These are phyloP conservation scores for Colletotrichum nymphaeae DNA, from an alignment of 2,329 filamentous ascomycete species.

Conservation along the genomic window DNA sequence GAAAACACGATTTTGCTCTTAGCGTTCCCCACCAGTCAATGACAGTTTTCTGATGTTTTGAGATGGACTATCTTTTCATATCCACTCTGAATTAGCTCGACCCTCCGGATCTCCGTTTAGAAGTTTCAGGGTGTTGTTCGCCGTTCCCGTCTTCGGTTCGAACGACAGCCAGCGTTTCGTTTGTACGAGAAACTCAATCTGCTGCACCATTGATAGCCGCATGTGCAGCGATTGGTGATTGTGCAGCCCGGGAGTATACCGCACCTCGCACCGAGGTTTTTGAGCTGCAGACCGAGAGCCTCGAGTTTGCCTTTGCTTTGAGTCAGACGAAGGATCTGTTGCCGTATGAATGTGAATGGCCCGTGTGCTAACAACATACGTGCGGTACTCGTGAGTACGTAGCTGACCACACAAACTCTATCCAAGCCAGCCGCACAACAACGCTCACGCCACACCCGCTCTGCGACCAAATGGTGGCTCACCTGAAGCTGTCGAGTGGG, in stretches of 20 bases:
- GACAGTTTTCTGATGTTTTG: neutral
- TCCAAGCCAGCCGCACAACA: conserved; percentile 13
- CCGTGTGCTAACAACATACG: neutral
- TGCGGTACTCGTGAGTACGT: conserved; percentile 5
- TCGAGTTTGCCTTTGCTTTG: neutral
- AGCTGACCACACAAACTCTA: conserved; percentile 13
- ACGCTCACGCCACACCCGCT: conserved; percentile 16
- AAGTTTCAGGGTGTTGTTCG: neutral
- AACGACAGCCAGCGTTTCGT: neutral
- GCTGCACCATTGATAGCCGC: neutral
- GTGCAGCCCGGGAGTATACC: neutral
- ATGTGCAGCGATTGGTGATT: neutral
- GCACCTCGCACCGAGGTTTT: neutral
- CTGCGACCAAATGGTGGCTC: neutral
- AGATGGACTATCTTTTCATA: neutral
- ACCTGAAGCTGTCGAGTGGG: neutral
- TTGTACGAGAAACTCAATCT: neutral
- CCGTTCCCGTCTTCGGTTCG: neutral
- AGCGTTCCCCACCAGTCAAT: neutral
- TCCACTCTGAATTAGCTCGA: neutral
- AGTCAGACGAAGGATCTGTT: conserved; percentile 7
- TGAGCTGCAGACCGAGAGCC: neutral
- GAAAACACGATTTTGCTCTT: neutral
- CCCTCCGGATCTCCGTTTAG: neutral
- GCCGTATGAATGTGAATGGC: neutral